Percentiles rank a stretch among this genome's conserved stretches.
Evolutionary conservation across 2,329 filamentous ascomycete genomes (phyloP).

Genomic region (Pseudocercospora crystallina): DNA sequence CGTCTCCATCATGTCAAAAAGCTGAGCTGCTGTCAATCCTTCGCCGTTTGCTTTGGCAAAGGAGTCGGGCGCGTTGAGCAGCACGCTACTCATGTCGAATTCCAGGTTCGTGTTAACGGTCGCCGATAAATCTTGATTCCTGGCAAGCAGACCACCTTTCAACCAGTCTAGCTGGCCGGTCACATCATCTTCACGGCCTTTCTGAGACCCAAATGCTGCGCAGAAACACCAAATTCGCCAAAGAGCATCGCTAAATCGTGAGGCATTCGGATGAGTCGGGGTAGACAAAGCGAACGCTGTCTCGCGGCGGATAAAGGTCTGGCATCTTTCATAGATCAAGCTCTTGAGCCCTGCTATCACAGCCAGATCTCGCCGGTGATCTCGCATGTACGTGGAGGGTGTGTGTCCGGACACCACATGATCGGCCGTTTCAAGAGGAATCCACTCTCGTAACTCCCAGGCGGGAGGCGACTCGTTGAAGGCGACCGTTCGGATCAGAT

Average conservation of each 20-base stretch:
- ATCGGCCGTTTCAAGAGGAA: conserved; percentile 40
- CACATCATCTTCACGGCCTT: conserved; percentile 59
- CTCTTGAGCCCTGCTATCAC: conserved; percentile 56
- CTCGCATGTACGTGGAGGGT: conserved; percentile 52
- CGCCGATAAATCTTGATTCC: conserved; percentile 46
- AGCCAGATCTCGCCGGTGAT: conserved; percentile 54
- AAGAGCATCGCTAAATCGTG: conserved; percentile 60
- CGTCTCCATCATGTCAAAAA: conserved; percentile 65
- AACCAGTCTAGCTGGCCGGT: conserved; percentile 64
- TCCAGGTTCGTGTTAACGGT: conserved; percentile 48
- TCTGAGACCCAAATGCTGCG: conserved; percentile 60
- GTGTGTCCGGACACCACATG: conserved; percentile 41
- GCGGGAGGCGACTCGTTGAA: conserved; percentile 57
- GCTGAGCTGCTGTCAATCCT: conserved; percentile 55
- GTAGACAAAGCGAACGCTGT: conserved; percentile 56
- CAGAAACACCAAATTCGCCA: conserved; percentile 69
- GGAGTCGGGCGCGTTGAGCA: conserved; percentile 57
- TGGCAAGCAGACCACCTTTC: conserved; percentile 55
- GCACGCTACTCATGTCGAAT: conserved; percentile 53
- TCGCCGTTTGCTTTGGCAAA: conserved; percentile 58
- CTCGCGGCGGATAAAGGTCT: conserved; percentile 57
- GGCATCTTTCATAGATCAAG: conserved; percentile 57
- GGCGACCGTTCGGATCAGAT: conserved; percentile 52
- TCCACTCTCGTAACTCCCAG: conserved; percentile 60
- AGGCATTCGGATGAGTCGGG: conserved; percentile 43